Evolutionary conservation across 2,329 filamentous ascomycete species (phyloP).

Genomic region (Ophiostoma perfectum): DNA sequence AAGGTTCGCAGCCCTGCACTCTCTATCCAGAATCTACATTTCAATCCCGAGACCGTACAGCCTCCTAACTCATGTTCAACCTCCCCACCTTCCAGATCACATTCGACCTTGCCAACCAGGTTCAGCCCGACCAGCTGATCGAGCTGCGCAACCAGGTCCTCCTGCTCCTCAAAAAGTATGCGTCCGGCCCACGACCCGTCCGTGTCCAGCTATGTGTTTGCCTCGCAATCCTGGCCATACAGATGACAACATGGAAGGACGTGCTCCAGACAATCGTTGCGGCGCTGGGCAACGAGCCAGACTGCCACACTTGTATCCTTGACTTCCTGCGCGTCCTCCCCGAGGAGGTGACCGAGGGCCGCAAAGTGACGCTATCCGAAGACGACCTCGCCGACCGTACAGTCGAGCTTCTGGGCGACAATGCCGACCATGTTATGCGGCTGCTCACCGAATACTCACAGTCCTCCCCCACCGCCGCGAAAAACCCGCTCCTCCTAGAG

Average conservation of each 20-base stretch:
- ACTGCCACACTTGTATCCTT: conserved; percentile 79
- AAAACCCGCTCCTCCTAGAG: conserved; percentile 85
- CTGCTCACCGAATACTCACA: conserved; percentile 86
- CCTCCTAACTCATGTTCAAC: conserved; percentile 12
- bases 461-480: conserved; percentile 60
- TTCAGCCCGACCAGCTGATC: conserved; percentile 67
- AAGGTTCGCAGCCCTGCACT: conserved; percentile 58
- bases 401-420: conserved; percentile 82
- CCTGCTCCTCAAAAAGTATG: conserved; percentile 72
- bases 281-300: conserved; percentile 67
- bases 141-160: conserved; percentile 80
- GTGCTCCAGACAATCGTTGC: conserved; percentile 77
- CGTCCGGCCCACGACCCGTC: conserved; percentile 74
- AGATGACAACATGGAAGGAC: conserved; percentile 94
- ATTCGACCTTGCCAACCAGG: conserved; percentile 82
- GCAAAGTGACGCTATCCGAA: conserved; percentile 98
- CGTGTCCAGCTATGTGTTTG: conserved; percentile 92
- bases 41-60: conserved; percentile 16
- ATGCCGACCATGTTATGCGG: conserved; percentile 78
- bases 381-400: conserved; percentile 86
- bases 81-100: conserved; percentile 62
- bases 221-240: conserved; percentile 87
- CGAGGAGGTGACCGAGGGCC: conserved; percentile 97
- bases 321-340: conserved; percentile 96
- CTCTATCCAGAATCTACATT: conserved; percentile 5